Evolutionary conservation across 495 filamentous ascomycete genomes (phyloP).

Genomic region (Cercophora sp.): DNA sequence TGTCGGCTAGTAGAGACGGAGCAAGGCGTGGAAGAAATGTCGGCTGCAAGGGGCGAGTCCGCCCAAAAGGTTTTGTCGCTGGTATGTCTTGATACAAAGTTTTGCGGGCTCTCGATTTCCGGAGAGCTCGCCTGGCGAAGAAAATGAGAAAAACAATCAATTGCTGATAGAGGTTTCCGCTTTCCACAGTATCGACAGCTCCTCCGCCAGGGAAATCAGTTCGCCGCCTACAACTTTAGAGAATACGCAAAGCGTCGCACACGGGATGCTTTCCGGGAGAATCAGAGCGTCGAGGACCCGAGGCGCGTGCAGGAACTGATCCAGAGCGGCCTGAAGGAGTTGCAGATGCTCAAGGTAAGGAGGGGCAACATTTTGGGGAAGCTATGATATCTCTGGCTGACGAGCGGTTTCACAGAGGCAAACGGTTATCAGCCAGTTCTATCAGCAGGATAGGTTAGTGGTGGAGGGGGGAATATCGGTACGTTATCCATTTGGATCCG

Average conservation of each 20-base stretch:
- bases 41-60: constrained; percentile 56
- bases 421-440: constrained; percentile 92
- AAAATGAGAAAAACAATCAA: too few species aligned
- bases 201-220: constrained; percentile 79
- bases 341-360: constrained; percentile 88
- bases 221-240: constrained; percentile 93
- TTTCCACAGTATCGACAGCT: constrained; percentile 78
- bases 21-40: constrained; percentile 26
- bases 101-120: background rate
- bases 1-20: background rate
- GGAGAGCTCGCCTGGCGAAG: too few species aligned
- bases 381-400: background rate
- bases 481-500: constrained; percentile 17
- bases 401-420: constrained; percentile 62
- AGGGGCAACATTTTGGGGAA: background rate
- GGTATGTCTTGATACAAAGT: constrained; percentile 42
- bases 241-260: constrained; percentile 92
- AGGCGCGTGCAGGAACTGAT: constrained; percentile 81
- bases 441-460: constrained; percentile 84
- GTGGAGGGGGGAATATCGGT: constrained; percentile 76
- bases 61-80: constrained; percentile 69
- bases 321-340: constrained; percentile 79
- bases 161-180: too few species aligned
- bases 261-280: constrained; percentile 80
- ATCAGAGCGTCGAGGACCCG: constrained; percentile 62